Base-by-base conservation (phyloP, 371 early-diverging fungal species). In the Rhizopus sp. region DNA sequence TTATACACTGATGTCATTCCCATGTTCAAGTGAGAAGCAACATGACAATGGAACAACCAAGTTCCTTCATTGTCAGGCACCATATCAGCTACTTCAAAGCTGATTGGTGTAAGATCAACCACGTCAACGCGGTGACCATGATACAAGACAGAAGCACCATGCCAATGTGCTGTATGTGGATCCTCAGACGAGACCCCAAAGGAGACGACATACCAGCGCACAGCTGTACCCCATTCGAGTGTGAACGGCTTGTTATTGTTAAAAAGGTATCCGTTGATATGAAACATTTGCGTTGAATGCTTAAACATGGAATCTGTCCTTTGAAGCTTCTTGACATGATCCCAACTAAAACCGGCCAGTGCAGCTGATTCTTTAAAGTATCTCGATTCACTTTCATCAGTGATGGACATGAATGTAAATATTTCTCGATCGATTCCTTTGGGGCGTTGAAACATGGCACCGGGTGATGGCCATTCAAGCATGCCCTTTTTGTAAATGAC, bases 31-130 rank as follows among this genome's bases (percentile, higher is more conserved):
- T 81, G 82, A 41, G 61, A 64, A 7, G 74, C 64, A 5, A 81
- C 75, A 51, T 81, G 82, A 54, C 82, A 81, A 40, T 81, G 82
- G 55, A 81, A 78, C 3, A 78, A 31, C 82, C 82, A 81, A 42
- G 73, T 72, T 2, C 82, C 82, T 56, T 71, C 75, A 54, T 81
- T 81, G 42, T 81, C 77, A 3, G 82, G 80, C 16, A 74, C 67
- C 77, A 80, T 74, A 23, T 80, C 80, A 0, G 71, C 54, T 16
- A 64, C 68, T 53, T 74, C 66, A 45, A 79, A 79, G 41, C 72
- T 70, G 32, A 73, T 62, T 0, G 80, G 75, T 30, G 65, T 64
- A 32, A 82, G 56, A 37, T 80, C 78, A 3, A 82, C 69, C 7
- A 77, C 78, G 52, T 82, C 82, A 7, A 78, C 69, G 7, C 80